A percentile compares a stretch with the other conserved stretches of the same genome.
These are phyloP conservation scores for Podila minutissima DNA, from an alignment of 192 early-diverging fungal species.

Conservation along the genomic window DNA sequence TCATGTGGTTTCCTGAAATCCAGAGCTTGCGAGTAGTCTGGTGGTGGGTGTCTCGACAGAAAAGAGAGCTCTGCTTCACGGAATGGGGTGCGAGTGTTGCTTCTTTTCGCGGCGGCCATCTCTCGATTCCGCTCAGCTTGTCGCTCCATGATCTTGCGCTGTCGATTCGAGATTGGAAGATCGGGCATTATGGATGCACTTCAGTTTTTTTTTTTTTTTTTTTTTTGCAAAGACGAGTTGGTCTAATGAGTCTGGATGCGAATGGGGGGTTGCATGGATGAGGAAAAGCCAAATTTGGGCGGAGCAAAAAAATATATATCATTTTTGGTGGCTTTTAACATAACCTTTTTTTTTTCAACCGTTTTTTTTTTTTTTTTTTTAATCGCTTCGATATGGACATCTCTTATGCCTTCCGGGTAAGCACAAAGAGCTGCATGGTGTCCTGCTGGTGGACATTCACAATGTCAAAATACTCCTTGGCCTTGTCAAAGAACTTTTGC, in stretches of 20 bases:
- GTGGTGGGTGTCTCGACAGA: conserved; percentile 58
- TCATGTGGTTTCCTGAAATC: conserved; percentile 57
- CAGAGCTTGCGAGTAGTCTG: conserved; percentile 63
- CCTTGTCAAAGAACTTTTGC: conserved; percentile 39
- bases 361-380: neutral
- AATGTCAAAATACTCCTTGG: conserved; percentile 31
- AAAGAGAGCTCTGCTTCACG: conserved; percentile 72
- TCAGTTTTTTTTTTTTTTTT: no score
- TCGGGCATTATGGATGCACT: neutral
- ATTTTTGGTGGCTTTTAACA: neutral
- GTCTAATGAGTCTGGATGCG: no score
- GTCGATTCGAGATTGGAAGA: conserved; percentile 39
- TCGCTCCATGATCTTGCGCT: conserved; percentile 47
- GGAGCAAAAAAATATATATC: neutral
- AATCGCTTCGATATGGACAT: neutral
- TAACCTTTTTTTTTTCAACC: neutral
- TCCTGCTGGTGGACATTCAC: conserved; percentile 42
- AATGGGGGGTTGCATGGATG: no score
- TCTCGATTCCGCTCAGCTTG: conserved; percentile 41
- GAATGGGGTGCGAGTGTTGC: conserved; percentile 70
- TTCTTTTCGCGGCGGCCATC: conserved; percentile 16
- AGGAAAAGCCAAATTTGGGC: no score
- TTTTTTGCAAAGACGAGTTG: no score
- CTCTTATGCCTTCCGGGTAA: conserved; percentile 27
- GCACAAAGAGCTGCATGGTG: conserved; percentile 48